A percentile compares a stretch with the other conserved stretches of the same genome.
These are phyloP conservation scores for Acanthamoeba rhysodes DNA, from an alignment of 208 protist genomes.

Conservation along the genomic window DNA sequence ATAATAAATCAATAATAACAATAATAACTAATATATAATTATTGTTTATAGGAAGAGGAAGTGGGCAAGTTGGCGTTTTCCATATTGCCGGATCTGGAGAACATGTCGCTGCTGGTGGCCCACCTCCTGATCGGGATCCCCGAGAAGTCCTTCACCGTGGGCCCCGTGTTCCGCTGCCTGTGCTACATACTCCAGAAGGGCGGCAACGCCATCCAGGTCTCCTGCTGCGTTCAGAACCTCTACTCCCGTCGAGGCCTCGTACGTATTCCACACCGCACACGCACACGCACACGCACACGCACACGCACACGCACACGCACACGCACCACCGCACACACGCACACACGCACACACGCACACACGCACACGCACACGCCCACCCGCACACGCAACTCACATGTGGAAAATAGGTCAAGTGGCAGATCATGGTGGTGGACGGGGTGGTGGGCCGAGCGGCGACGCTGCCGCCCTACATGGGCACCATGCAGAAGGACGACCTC, in stretches of 20 bases:
- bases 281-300: too few relatives aligned
- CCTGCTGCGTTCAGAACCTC: background rate
- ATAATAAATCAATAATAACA: background rate
- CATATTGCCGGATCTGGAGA: background rate
- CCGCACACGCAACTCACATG: background rate
- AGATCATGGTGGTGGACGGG: background rate
- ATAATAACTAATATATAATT: too few relatives aligned
- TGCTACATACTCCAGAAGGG: background rate
- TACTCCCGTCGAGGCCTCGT: background rate
- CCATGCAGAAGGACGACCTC: slow-evolving; percentile 8
- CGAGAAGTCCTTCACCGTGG: background rate
- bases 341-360: too few relatives aligned
- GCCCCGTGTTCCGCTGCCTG: background rate
- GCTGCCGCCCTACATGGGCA: background rate
- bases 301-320: too few relatives aligned
- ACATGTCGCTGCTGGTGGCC: background rate
- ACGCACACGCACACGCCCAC: too few relatives aligned
- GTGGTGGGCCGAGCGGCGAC: background rate
- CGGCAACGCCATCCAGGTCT: background rate
- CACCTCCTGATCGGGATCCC: background rate
- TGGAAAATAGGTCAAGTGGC: background rate
- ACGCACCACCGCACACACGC: too few relatives aligned
- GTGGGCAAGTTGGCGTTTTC: background rate
- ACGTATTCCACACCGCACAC: background rate
- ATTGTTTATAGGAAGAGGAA: background rate